phyloP scores from a whole-genome alignment of 257 asterid genomes.

The Mentha longifolia region DNA sequence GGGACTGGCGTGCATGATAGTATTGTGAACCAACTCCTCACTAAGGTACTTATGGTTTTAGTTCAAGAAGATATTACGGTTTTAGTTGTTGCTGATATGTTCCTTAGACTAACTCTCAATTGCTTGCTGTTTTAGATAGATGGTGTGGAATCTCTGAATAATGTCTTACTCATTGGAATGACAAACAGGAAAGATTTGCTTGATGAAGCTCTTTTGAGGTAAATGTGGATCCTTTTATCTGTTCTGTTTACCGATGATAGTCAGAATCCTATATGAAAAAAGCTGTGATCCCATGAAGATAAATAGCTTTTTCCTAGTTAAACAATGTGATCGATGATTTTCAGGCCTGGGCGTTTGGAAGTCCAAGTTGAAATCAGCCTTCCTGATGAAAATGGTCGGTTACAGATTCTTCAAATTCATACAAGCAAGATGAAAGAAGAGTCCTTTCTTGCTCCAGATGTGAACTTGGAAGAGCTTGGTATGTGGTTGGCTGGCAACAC shows the following conservation, averaged over 20 bases:
- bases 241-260: slow-evolving; percentile 21
- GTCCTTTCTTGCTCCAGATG: slow-evolving; percentile 94
- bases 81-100: slow-evolving; percentile 29
- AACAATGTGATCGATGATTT: slow-evolving; percentile 29
- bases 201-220: slow-evolving; percentile 99
- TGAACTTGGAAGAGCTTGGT: slow-evolving; percentile 94
- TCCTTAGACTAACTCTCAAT: slow-evolving; percentile 32
- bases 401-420: slow-evolving; percentile 97
- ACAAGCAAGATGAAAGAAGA: slow-evolving; percentile 95
- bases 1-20: slow-evolving; percentile 99
- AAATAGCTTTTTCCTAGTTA: slow-evolving; percentile 14
- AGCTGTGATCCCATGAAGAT: slow-evolving; percentile 4
- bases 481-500: slow-evolving; percentile 37
- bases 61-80: slow-evolving; percentile 20
- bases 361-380: slow-evolving; percentile 99
- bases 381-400: slow-evolving; percentile 98
- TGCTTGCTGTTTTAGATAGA: slow-evolving; percentile 71
- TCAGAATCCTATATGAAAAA: slow-evolving; percentile 12
- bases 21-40: slow-evolving; percentile 96
- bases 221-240: slow-evolving; percentile 25
- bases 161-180: slow-evolving; percentile 99
- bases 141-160: slow-evolving; percentile 98
- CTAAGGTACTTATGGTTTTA: slow-evolving; percentile 70
- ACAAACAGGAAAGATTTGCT: slow-evolving; percentile 97
- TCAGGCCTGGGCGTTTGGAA: slow-evolving; percentile 98